phyloP scores from a whole-genome alignment of 768 basidiomycete species.

The Russula earlei region DNA sequence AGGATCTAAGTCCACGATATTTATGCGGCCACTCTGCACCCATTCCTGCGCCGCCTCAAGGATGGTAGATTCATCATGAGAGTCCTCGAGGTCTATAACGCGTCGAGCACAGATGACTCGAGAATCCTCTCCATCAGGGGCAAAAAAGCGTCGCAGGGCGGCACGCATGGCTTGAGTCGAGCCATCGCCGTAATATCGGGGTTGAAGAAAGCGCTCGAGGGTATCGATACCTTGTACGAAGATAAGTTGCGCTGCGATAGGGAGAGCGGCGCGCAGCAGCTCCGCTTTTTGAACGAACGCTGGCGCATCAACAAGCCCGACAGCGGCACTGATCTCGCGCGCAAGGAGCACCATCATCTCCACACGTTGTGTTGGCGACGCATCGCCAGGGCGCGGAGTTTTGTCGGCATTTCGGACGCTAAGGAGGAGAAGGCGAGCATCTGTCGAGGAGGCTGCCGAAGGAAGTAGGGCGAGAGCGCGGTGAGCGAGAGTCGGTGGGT shows the following conservation, averaged over 20 bases:
- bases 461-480: constrained; percentile 50
- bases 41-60: constrained; percentile 38
- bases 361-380: constrained; percentile 65
- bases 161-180: constrained; percentile 42
- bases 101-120: constrained; percentile 61
- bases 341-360: constrained; percentile 81
- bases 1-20: constrained; percentile 52
- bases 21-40: constrained; percentile 41
- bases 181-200: constrained; percentile 52
- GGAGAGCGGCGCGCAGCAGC: constrained; percentile 45
- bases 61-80: constrained; percentile 24
- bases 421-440: constrained; percentile 69
- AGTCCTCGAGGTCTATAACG: constrained; percentile 19
- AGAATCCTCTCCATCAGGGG: constrained; percentile 44
- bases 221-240: constrained; percentile 84
- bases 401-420: constrained; percentile 89
- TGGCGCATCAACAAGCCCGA: constrained; percentile 80
- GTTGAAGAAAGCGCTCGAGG: constrained; percentile 65
- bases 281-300: constrained; percentile 79
- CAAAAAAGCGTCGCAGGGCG: constrained; percentile 51
- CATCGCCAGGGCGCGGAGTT: constrained; percentile 55
- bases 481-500: constrained; percentile 85
- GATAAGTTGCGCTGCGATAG: constrained; percentile 39
- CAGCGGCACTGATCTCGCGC: constrained; percentile 45
- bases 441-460: constrained; percentile 32